Evolutionary conservation across 202 grass and related monocot species (phyloP).

Genomic region (Panicum hallii): DNA sequence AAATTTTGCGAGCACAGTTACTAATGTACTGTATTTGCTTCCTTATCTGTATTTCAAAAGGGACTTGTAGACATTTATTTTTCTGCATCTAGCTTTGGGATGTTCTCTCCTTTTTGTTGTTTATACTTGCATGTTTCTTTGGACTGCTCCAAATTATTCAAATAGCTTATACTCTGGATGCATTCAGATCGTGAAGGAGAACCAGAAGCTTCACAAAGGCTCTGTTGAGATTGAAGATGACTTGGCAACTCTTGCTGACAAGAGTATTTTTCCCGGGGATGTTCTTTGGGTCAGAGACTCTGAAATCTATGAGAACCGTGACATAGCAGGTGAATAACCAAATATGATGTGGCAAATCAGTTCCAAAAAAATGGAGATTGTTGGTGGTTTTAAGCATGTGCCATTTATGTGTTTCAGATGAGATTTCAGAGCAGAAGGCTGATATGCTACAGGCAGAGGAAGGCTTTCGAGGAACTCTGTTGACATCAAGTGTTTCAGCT

Average conservation of each 20-base stretch:
- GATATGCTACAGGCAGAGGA: slow-evolving; percentile 66
- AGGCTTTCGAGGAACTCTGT: slow-evolving; percentile 94
- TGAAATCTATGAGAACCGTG: slow-evolving; percentile 93
- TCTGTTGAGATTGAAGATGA: slow-evolving; percentile 87
- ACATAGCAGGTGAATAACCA: slow-evolving; percentile 84
- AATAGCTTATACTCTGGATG: slow-evolving; percentile 24
- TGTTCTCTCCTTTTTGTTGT: slow-evolving; percentile 19
- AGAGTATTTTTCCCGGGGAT: slow-evolving; percentile 91
- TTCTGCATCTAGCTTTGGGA: slow-evolving; percentile 27
- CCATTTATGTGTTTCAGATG: slow-evolving; percentile 70
- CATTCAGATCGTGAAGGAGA: slow-evolving; percentile 95
- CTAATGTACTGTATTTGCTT: not conserved
- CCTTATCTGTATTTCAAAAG: not conserved
- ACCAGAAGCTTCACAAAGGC: slow-evolving; percentile 97
- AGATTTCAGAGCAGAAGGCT: slow-evolving; percentile 73
- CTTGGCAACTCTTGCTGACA: slow-evolving; percentile 81
- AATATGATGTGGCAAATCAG: slow-evolving; percentile 1
- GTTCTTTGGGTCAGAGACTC: slow-evolving; percentile 94
- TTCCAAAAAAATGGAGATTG: slow-evolving; percentile 3
- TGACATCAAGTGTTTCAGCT: slow-evolving; percentile 64
- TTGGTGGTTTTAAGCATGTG: slow-evolving; percentile 40
- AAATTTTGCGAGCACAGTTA: not conserved
- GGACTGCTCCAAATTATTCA: slow-evolving; percentile 30
- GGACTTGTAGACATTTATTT: not conserved
- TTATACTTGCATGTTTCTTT: slow-evolving; percentile 5